phyloP scores from a whole-genome alignment of 495 filamentous ascomycete genomes.

The Neurospora sp. region DNA sequence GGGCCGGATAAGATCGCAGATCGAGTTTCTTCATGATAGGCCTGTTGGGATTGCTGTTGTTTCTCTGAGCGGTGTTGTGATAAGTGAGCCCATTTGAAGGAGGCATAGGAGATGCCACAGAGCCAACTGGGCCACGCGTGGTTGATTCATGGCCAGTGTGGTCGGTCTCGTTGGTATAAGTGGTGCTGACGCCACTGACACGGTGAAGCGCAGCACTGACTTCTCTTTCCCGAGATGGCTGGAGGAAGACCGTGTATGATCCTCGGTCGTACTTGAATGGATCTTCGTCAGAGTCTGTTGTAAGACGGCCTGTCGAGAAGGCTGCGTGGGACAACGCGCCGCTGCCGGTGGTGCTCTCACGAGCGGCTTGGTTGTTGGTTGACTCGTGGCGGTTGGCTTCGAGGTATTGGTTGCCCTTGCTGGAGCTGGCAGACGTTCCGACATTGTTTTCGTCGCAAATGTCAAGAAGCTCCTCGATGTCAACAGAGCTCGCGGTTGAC shows the following conservation, averaged over 20 bases:
- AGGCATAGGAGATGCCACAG: slow-evolving; percentile 1
- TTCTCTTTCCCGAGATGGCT: slow-evolving; percentile 18
- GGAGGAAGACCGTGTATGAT: slow-evolving; percentile 14
- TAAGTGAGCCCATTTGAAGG: not conserved
- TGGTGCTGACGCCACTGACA: slow-evolving; percentile 5
- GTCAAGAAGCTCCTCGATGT: not conserved
- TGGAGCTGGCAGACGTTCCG: not conserved
- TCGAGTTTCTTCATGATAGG: slow-evolving; percentile 4
- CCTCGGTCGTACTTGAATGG: slow-evolving; percentile 24
- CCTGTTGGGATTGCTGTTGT: slow-evolving; percentile 1
- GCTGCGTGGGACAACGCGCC: slow-evolving; percentile 1
- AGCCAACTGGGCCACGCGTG: not conserved
- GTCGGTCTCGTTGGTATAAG: not conserved
- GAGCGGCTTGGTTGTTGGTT: not conserved
- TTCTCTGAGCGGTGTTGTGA: not conserved
- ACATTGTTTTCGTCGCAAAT: not conserved
- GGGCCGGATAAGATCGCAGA: slow-evolving; percentile 6
- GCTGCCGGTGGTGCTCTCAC: not conserved
- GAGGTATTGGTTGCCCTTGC: not conserved
- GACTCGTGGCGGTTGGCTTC: not conserved
- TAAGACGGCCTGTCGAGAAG: slow-evolving; percentile 5
- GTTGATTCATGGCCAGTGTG: not conserved
- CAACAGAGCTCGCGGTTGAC: not conserved
- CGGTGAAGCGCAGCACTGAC: slow-evolving; percentile 18
- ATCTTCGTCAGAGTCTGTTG: slow-evolving; percentile 20